Conservation (phyloP, 2,329 filamentous ascomycete species). For the Fusarium lyarnte region DNA sequence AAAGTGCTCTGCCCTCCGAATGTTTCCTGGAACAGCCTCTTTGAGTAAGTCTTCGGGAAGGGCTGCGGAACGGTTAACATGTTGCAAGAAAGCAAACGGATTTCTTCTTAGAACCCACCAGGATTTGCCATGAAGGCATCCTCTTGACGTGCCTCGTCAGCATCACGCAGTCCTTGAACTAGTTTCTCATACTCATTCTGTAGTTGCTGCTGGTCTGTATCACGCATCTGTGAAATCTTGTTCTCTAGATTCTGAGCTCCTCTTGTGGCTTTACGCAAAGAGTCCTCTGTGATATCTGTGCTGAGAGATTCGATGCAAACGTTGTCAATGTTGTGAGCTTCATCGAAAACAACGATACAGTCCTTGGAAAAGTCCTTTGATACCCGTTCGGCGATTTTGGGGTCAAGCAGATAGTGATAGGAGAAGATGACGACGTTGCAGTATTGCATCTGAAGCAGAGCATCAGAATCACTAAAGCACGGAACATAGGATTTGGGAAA, state of each 20-base stretch:
- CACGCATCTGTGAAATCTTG: slow-evolving; percentile 93
- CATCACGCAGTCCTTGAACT: slow-evolving; percentile 88
- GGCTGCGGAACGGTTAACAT: slow-evolving; percentile 54
- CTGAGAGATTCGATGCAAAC: slow-evolving; percentile 98
- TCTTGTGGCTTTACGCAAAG: slow-evolving; percentile 86
- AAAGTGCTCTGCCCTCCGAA: slow-evolving; percentile 94
- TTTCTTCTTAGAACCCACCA: slow-evolving; percentile 48
- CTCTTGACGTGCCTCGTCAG: slow-evolving; percentile 89
- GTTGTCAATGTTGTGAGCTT: slow-evolving; percentile 99
- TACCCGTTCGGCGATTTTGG: slow-evolving; percentile 95
- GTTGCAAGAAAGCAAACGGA: not conserved
- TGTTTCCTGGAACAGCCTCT: slow-evolving; percentile 96
- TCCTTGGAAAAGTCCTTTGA: slow-evolving; percentile 97
- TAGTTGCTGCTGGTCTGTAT: slow-evolving; percentile 92
- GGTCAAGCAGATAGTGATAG: slow-evolving; percentile 96
- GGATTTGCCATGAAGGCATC: slow-evolving; percentile 98
- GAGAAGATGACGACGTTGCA: slow-evolving; percentile 99
- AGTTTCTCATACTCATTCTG: slow-evolving; percentile 96
- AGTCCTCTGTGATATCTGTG: slow-evolving; percentile 96
- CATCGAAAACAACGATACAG: slow-evolving; percentile 98
- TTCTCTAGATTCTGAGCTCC: slow-evolving; percentile 91
- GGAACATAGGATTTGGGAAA: not conserved
- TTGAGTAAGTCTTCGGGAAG: slow-evolving; percentile 93
- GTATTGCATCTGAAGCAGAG: slow-evolving; percentile 80
- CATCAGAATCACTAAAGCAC: not conserved